Conservation (phyloP, 1,284 basidiomycete genomes). For the Dichomitus squalens region DNA sequence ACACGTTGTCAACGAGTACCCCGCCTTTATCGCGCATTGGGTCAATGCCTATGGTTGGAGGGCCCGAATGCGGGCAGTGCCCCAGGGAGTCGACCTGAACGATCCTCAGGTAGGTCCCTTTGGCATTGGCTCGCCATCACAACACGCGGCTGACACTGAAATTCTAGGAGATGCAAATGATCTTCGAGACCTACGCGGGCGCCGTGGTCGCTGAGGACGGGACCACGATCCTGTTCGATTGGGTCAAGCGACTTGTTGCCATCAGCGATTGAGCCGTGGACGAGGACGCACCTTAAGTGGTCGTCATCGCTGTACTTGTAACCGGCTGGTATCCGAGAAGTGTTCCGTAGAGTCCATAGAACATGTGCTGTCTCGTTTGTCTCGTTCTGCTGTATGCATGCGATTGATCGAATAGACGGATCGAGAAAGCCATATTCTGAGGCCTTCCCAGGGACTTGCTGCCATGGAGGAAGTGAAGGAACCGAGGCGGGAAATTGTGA, state of each 20-base stretch:
- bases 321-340: too few relatives aligned
- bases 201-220: conserved; percentile 8
- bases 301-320: neutral
- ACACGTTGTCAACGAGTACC: neutral
- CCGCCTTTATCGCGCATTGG: neutral
- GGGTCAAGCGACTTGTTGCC: neutral
- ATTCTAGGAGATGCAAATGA: conserved; percentile 6
- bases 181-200: conserved; percentile 16
- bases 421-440: too few relatives aligned
- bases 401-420: too few relatives aligned
- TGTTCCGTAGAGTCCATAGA: too few relatives aligned
- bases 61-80: neutral
- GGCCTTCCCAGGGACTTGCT: too few relatives aligned
- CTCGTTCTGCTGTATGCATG: neutral
- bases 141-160: neutral
- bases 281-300: neutral
- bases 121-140: neutral
- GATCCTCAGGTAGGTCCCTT: neutral
- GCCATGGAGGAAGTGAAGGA: too few relatives aligned
- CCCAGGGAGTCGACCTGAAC: neutral
- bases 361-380: too few relatives aligned
- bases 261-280: neutral
- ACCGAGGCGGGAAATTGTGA: too few relatives aligned
- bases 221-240: neutral
- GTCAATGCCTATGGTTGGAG: conserved; percentile 2